Conservation (phyloP, 805 yeast species). For the Candida ovalis region DNA sequence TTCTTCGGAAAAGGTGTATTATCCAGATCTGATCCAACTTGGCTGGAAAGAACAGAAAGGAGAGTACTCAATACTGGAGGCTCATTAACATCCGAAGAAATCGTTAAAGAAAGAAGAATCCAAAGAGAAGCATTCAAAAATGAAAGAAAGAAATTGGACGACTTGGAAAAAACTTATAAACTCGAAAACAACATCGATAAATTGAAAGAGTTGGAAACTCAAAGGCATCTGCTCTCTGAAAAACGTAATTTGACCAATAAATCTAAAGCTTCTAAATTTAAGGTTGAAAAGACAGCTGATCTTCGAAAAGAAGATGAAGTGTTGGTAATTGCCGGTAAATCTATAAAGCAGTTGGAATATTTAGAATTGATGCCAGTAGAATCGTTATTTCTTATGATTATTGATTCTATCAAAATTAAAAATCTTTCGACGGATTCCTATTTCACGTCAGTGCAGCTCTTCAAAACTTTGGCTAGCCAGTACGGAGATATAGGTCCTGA, state of each 20-base stretch:
- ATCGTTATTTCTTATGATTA: slow-evolving; percentile 57
- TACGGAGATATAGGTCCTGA: slow-evolving; percentile 21
- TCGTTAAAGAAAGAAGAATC: slow-evolving; percentile 67
- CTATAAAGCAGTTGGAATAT: slow-evolving; percentile 35
- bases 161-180: slow-evolving; percentile 34
- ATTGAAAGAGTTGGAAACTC: slow-evolving; percentile 36
- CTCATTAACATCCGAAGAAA: slow-evolving; percentile 60
- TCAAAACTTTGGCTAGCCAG: slow-evolving; percentile 12
- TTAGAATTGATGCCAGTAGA: slow-evolving; percentile 77
- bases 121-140: slow-evolving; percentile 71
- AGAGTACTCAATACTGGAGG: slow-evolving; percentile 35
- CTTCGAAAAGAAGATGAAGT: slow-evolving; percentile 36
- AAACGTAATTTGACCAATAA: slow-evolving; percentile 17
- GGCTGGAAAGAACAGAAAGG: slow-evolving; percentile 65
- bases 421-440: neutral
- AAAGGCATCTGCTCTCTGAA: slow-evolving; percentile 28
- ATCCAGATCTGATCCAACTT: slow-evolving; percentile 90
- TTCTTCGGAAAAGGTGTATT: slow-evolving; percentile 91
- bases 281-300: slow-evolving; percentile 7
- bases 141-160: slow-evolving; percentile 61
- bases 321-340: slow-evolving; percentile 26
- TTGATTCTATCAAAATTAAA: slow-evolving; percentile 31
- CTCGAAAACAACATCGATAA: slow-evolving; percentile 12
- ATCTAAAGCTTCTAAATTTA: slow-evolving; percentile 10
- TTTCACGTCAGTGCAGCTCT: slow-evolving; percentile 8